These are phyloP conservation scores for Linum usitatissimum DNA, from an alignment of 345 rosid species.

Conservation along the genomic window DNA sequence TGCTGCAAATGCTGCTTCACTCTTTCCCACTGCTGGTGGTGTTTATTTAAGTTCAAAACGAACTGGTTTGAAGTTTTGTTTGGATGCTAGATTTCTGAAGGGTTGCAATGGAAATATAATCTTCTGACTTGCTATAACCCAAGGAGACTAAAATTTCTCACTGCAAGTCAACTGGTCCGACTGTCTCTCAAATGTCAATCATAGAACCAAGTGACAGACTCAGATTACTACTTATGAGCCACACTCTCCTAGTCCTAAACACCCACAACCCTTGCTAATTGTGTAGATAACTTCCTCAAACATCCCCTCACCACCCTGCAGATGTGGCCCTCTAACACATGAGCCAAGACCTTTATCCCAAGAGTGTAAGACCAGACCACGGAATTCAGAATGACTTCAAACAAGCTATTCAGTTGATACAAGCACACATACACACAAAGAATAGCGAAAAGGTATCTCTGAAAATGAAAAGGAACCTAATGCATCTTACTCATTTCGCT, in stretches of 20 bases:
- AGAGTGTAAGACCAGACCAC: neutral
- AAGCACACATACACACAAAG: neutral
- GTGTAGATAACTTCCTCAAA: neutral
- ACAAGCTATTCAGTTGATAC: neutral
- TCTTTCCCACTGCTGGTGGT: neutral
- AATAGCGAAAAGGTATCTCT: neutral
- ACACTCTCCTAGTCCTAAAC: neutral
- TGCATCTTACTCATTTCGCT: neutral
- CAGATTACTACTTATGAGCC: neutral
- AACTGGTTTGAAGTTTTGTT: neutral
- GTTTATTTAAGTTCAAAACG: neutral
- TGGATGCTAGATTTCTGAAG: neutral
- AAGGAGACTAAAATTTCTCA: neutral
- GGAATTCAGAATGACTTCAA: neutral
- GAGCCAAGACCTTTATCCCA: neutral
- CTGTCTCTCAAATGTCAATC: neutral
- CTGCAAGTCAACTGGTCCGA: neutral
- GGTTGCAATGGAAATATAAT: neutral
- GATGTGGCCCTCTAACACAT: neutral
- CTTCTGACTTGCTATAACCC: neutral
- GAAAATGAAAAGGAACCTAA: neutral
- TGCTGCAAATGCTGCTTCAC: neutral
- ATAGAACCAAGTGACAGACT: neutral
- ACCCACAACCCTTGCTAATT: neutral
- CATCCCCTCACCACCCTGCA: neutral